These are phyloP conservation scores for Rhodomyrtus psidioides DNA, from an alignment of 441 rosid genomes.

Conservation along the genomic window DNA sequence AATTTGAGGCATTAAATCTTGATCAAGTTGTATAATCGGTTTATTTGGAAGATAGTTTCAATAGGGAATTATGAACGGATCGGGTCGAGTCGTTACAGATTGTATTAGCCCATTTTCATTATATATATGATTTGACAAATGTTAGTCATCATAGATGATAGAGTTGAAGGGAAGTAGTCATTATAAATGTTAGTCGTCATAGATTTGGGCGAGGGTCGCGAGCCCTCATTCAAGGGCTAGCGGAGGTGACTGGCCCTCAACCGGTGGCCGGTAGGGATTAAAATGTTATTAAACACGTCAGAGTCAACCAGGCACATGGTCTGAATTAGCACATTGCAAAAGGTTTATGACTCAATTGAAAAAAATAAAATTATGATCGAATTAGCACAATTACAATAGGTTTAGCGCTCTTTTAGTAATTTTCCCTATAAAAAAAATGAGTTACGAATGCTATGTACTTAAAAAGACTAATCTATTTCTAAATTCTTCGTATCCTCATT, in stretches of 20 bases:
- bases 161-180: background rate
- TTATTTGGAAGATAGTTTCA: background rate
- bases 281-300: too few species aligned
- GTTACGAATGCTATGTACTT: background rate
- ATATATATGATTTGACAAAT: background rate
- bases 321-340: too few species aligned
- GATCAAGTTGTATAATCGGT: background rate
- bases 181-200: too few species aligned
- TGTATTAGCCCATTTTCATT: background rate
- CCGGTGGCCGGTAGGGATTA: too few species aligned
- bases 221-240: too few species aligned
- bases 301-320: too few species aligned
- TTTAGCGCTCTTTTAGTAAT: too few species aligned
- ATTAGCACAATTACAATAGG: too few species aligned
- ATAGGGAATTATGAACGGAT: background rate
- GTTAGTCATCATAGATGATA: background rate
- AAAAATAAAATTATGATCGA: too few species aligned
- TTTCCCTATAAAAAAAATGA: background rate
- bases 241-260: too few species aligned
- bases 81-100: accelerated
- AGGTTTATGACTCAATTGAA: too few species aligned
- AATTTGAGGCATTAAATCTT: background rate
- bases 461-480: background rate
- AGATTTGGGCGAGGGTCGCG: too few species aligned
- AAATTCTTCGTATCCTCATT: background rate